Conservation (phyloP, 2,329 filamentous ascomycete species). For the Amphichorda felina region DNA sequence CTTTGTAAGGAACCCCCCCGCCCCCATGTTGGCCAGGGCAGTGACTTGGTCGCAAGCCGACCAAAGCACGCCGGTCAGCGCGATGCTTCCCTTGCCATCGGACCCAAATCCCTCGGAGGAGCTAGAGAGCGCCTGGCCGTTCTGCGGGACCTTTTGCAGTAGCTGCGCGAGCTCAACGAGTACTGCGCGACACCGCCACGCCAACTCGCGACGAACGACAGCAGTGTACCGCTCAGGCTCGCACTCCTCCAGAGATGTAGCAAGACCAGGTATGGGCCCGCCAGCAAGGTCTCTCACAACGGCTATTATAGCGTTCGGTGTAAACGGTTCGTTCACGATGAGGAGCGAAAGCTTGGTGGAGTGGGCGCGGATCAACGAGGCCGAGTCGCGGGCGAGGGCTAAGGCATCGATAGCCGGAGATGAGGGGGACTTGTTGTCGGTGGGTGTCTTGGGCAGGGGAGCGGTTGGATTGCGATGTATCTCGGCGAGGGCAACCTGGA, state of each 20-base stretch:
- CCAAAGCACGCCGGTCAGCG: slow-evolving; percentile 71
- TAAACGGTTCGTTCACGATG: slow-evolving; percentile 78
- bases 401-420: slow-evolving; percentile 41
- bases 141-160: slow-evolving; percentile 43
- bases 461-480: slow-evolving; percentile 17
- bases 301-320: slow-evolving; percentile 58
- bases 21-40: slow-evolving; percentile 50
- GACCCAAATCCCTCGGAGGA: slow-evolving; percentile 14
- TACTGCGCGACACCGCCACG: slow-evolving; percentile 43
- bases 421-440: slow-evolving; percentile 3
- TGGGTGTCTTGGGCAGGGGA: slow-evolving; percentile 5
- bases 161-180: slow-evolving; percentile 52
- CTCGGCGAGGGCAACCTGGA: slow-evolving; percentile 27
- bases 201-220: slow-evolving; percentile 51
- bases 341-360: slow-evolving; percentile 80
- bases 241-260: slow-evolving; percentile 58
- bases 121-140: slow-evolving; percentile 38
- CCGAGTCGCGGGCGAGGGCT: slow-evolving; percentile 57
- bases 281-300: slow-evolving; percentile 63
- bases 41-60: slow-evolving; percentile 66
- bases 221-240: slow-evolving; percentile 48
- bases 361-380: slow-evolving; percentile 67
- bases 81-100: slow-evolving; percentile 40
- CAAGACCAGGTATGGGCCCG: slow-evolving; percentile 62
- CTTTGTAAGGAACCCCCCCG: slow-evolving; percentile 56